A percentile compares a stretch with the other conserved stretches of the same genome.
phyloP scores from a whole-genome alignment of 2,329 filamentous ascomycete genomes.

The Aspergillus sp. region DNA sequence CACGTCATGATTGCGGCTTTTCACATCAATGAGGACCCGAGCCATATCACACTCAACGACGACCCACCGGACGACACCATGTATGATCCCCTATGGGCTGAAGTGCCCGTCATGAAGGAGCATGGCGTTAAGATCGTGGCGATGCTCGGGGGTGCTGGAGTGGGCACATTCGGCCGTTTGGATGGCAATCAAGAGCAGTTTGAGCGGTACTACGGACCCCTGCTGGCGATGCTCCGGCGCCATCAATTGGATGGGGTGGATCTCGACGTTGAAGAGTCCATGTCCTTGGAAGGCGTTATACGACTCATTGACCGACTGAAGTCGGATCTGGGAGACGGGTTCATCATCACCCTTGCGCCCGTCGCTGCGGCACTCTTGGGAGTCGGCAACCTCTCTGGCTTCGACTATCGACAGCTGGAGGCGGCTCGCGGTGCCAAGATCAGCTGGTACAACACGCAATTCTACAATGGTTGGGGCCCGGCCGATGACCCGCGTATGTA shows the following conservation, averaged over 20 bases:
- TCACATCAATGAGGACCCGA: conserved; percentile 64
- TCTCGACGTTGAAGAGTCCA: conserved; percentile 70
- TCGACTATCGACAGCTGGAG: conserved; percentile 70
- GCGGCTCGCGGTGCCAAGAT: conserved; percentile 57
- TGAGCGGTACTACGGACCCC: conserved; percentile 63
- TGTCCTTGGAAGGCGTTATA: conserved; percentile 58
- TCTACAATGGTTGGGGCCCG: conserved; percentile 85
- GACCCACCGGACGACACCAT: conserved; percentile 58
- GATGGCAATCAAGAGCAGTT: conserved; percentile 55
- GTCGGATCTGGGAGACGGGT: conserved; percentile 42
- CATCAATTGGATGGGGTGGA: conserved; percentile 62
- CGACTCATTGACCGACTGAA: conserved; percentile 60
- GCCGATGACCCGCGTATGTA: conserved; percentile 44
- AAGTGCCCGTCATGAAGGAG: conserved; percentile 62
- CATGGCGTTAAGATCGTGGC: conserved; percentile 70
- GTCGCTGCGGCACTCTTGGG: conserved; percentile 66
- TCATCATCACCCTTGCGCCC: conserved; percentile 73
- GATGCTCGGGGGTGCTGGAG: conserved; percentile 80
- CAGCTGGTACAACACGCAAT: conserved; percentile 83
- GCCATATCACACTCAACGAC: conserved; percentile 70
- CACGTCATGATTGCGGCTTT: conserved; percentile 83
- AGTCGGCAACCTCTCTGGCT: conserved; percentile 62
- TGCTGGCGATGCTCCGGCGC: conserved; percentile 56
- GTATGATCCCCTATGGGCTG: conserved; percentile 68
- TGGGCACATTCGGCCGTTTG: conserved; percentile 59